Conservation (phyloP, 176 grass and related monocot species). For the Tuctoria greenei region DNA sequence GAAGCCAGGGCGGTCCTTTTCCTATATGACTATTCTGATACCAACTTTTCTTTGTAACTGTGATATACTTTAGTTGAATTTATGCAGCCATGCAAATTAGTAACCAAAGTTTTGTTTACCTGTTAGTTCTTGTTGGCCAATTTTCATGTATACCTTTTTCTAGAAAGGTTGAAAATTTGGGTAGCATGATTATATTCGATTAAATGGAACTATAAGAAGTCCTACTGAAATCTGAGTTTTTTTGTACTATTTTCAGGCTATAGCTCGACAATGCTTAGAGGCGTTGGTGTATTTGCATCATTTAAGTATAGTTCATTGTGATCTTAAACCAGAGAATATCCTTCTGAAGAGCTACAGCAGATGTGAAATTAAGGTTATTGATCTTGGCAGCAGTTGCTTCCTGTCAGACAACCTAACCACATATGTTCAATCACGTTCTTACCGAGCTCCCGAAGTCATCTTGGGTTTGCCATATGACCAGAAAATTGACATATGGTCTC, state of each 20-base stretch:
- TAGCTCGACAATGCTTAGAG: constrained; percentile 91
- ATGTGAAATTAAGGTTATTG: constrained; percentile 98
- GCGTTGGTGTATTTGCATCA: constrained; percentile 83
- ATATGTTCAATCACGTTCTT: constrained; percentile 97
- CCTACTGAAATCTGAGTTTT: not conserved
- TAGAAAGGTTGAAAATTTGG: not conserved
- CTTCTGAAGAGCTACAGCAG: constrained; percentile 97
- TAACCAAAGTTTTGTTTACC: not conserved
- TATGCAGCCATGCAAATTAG: not conserved
- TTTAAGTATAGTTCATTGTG: constrained; percentile 93
- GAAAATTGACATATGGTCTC: constrained; percentile 98
- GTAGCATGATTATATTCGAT: constrained; percentile 15
- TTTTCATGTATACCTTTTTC: not conserved
- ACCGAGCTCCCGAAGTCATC: constrained; percentile 95
- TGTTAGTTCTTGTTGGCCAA: not conserved
- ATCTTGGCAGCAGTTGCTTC: constrained; percentile 99
- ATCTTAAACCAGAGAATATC: constrained; percentile 97
- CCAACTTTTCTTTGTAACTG: not conserved
- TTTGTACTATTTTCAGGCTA: constrained; percentile 57
- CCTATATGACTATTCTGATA: constrained; percentile 1
- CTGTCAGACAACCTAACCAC: constrained; percentile 74
- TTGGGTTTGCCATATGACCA: constrained; percentile 83
- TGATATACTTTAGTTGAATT: constrained; percentile 17
- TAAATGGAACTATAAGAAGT: constrained; percentile 3
- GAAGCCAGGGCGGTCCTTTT: too few species aligned